Evolutionary conservation across 2,329 filamentous ascomycete genomes (phyloP), one percentile per base, ranked within the genome.

Genomic region (Chaetomiaceae sp.): DNA sequence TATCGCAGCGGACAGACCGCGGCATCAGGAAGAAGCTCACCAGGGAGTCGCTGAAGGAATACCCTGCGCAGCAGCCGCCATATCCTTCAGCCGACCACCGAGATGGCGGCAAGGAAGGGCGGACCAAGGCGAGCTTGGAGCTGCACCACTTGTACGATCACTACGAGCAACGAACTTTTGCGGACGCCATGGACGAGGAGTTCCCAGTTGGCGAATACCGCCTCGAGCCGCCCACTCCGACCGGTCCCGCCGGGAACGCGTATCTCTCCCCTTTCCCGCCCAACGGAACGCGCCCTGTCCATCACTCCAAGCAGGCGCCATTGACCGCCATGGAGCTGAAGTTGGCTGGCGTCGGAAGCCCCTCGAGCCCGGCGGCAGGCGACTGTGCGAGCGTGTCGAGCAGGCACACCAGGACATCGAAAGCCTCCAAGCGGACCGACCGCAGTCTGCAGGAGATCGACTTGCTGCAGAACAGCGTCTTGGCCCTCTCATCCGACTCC

Each of bases 401-500:
- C 53, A 73, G 77, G 34, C 75, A 81, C 50, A 82, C 78, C 1
- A 72, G 76, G 38, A 80, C 76, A 0, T 82, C 79, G 1, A 79
- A 76, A 60, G 75, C 75, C 0, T 81, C 79, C 0, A 77, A 70
- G 54, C 73, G 71, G 15, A 79, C 78, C 0, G 69, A 71, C 9
- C 71, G 64, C 27, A 80, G 78, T 59, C 66, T 80, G 15, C 65
- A 73, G 6, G 75, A 77, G 33, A 71, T 77, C 2, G 79, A 83
- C 55, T 68, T 82, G 6, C 72, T 79, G 38, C 73, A 79, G 47
- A 80, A 72, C 54, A 83, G 80, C 56, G 72, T 83, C 1, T 66
- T 83, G 14, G 78, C 79, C 1, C 71, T 83, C 1, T 82, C 79
- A 1, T 82, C 80, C 0, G 79, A 82, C 56, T 82, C 79, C 0